Conservation (phyloP, 1,139 yeast species). For the Saccharomycopsis crataegensis region DNA sequence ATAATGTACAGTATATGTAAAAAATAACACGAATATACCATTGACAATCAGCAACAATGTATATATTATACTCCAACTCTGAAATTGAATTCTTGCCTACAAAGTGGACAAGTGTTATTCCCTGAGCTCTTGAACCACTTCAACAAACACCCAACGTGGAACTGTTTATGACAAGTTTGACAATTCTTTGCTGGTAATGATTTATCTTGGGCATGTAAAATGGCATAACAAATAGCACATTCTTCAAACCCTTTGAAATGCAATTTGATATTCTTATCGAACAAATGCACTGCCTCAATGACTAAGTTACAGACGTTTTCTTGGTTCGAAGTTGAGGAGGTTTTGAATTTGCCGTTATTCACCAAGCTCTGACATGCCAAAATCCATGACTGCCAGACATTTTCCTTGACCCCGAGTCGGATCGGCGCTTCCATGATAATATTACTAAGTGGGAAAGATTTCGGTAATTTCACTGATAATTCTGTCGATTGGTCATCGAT, state of each 20-base stretch:
- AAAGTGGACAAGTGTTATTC: slow-evolving; percentile 85
- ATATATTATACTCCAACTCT: slow-evolving; percentile 21
- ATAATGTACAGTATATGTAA: too few relatives aligned
- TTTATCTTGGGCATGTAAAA: slow-evolving; percentile 77
- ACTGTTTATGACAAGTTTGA: slow-evolving; percentile 84
- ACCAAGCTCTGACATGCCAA: slow-evolving; percentile 81
- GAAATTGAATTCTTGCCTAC: slow-evolving; percentile 72
- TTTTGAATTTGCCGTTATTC: slow-evolving; percentile 56
- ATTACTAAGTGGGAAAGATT: slow-evolving; percentile 64
- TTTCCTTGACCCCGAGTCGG: slow-evolving; percentile 84
- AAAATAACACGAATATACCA: too few relatives aligned
- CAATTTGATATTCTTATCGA: slow-evolving; percentile 69
- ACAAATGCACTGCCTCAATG: slow-evolving; percentile 72
- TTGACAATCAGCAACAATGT: too few relatives aligned
- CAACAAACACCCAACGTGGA: slow-evolving; percentile 94
- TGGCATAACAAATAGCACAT: slow-evolving; percentile 93
- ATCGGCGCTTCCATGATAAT: slow-evolving; percentile 71
- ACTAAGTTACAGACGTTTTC: slow-evolving; percentile 28
- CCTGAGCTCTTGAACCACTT: slow-evolving; percentile 97
- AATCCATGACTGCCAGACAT: slow-evolving; percentile 94
- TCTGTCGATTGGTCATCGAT: slow-evolving; percentile 90
- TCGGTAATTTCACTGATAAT: slow-evolving; percentile 65
- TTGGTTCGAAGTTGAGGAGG: neutral
- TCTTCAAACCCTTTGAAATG: slow-evolving; percentile 93
- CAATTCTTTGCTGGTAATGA: slow-evolving; percentile 87